Evolutionary conservation across 768 basidiomycete species (phyloP).

Genomic region (Gymnopilus junonius): DNA sequence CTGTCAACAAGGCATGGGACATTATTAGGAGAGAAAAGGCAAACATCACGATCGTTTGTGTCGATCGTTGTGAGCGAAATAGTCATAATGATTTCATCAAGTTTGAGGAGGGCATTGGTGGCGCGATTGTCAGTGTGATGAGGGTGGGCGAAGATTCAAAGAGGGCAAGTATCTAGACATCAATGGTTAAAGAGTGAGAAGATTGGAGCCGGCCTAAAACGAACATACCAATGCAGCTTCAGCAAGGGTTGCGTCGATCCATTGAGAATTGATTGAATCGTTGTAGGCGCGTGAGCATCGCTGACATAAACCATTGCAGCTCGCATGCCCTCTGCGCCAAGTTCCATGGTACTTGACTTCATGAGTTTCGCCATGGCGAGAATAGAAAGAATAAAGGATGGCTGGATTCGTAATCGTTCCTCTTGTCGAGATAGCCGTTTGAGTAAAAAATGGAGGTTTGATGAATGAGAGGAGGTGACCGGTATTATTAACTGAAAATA

Average conservation of each 20-base stretch:
- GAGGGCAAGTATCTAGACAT: constrained; percentile 66
- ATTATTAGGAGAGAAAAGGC: constrained; percentile 49
- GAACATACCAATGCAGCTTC: constrained; percentile 59
- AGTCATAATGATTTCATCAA: constrained; percentile 68
- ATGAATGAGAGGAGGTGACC: constrained; percentile 74
- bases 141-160: constrained; percentile 79
- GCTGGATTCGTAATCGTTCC: constrained; percentile 64
- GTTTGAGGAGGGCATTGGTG: constrained; percentile 52
- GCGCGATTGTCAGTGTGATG: constrained; percentile 60
- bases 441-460: constrained; percentile 57
- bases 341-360: constrained; percentile 71
- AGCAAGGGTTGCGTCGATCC: constrained; percentile 67
- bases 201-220: not conserved
- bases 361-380: constrained; percentile 75
- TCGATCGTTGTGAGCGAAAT: constrained; percentile 63
- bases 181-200: not conserved
- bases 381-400: constrained; percentile 68
- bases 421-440: constrained; percentile 54
- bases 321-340: constrained; percentile 53
- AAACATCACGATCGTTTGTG: constrained; percentile 53
- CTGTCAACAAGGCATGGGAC: constrained; percentile 46
- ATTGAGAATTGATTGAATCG: constrained; percentile 50
- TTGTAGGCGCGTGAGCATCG: constrained; percentile 60
- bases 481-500: constrained; percentile 62
- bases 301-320: constrained; percentile 63